Evolutionary conservation across 2,329 filamentous ascomycete species (phyloP).

Genomic region (Aspergillus sergii): DNA sequence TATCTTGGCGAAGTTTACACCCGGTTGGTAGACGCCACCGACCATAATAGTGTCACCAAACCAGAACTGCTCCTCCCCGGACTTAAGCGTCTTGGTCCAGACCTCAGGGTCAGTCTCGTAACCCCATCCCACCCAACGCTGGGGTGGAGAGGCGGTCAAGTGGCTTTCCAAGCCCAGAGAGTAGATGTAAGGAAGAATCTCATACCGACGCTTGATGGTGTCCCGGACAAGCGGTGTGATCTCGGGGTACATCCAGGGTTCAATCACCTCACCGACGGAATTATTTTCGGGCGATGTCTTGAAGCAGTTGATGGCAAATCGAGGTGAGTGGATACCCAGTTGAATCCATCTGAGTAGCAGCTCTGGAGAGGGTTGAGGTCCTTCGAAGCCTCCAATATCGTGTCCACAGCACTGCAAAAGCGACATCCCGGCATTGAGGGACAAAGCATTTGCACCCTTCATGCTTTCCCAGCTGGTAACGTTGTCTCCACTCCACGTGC

Average conservation of each 20-base stretch:
- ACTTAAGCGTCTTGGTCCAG: conserved; percentile 62
- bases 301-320: conserved; percentile 78
- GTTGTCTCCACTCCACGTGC: conserved; percentile 75
- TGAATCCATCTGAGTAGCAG: conserved; percentile 74
- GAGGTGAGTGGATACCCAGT: conserved; percentile 68
- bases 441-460: conserved; percentile 70
- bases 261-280: conserved; percentile 70
- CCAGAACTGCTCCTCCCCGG: conserved; percentile 73
- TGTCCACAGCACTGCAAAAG: conserved; percentile 72
- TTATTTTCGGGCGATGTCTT: conserved; percentile 70
- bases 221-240: conserved; percentile 64
- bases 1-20: conserved; percentile 55
- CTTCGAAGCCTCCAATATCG: conserved; percentile 74
- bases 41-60: conserved; percentile 68
- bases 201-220: conserved; percentile 71
- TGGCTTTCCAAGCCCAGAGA: conserved; percentile 66
- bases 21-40: conserved; percentile 68
- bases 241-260: conserved; percentile 76
- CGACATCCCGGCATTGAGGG: conserved; percentile 68
- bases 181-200: conserved; percentile 72
- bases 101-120: conserved; percentile 68
- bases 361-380: conserved; percentile 69
- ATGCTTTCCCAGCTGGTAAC: conserved; percentile 73
- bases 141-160: conserved; percentile 62
- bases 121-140: conserved; percentile 74